phyloP scores from a whole-genome alignment of 1,284 basidiomycete species.

The Laetiporus sulphureus region DNA sequence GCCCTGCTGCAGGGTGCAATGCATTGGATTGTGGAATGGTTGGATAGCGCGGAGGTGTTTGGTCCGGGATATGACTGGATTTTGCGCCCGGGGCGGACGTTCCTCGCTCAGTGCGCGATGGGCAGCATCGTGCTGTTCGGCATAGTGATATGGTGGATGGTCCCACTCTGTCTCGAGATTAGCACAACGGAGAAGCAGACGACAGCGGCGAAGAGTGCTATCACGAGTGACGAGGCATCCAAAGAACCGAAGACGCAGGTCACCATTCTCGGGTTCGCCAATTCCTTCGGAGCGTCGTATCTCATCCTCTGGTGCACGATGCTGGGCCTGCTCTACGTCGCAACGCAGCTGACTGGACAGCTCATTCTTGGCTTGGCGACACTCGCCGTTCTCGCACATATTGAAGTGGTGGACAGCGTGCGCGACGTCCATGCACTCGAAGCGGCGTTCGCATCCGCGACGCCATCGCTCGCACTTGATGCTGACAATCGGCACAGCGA shows the following conservation, averaged over 20 bases:
- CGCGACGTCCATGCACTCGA: slow-evolving; percentile 64
- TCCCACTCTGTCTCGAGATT: slow-evolving; percentile 71
- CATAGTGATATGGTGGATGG: slow-evolving; percentile 58
- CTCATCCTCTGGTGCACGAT: slow-evolving; percentile 72
- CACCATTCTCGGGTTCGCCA: slow-evolving; percentile 81
- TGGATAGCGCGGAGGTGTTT: slow-evolving; percentile 47
- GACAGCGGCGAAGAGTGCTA: neutral
- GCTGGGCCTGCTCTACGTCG: slow-evolving; percentile 60
- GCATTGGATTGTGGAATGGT: slow-evolving; percentile 81
- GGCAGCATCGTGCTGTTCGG: slow-evolving; percentile 46
- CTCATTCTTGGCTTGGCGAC: slow-evolving; percentile 60
- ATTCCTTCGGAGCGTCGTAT: slow-evolving; percentile 86
- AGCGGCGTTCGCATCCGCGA: slow-evolving; percentile 37
- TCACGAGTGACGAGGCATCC: slow-evolving; percentile 3
- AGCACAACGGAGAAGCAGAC: slow-evolving; percentile 18
- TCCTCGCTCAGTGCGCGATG: slow-evolving; percentile 55
- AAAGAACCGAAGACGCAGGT: slow-evolving; percentile 38
- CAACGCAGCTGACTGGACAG: slow-evolving; percentile 80
- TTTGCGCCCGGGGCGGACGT: slow-evolving; percentile 49
- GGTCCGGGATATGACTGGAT: slow-evolving; percentile 33
- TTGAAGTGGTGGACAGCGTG: slow-evolving; percentile 77
- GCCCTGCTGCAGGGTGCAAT: slow-evolving; percentile 51
- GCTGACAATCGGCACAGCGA: slow-evolving; percentile 22
- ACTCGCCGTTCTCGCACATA: slow-evolving; percentile 60
- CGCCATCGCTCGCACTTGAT: slow-evolving; percentile 36